Percentiles rank a stretch among this genome's conserved stretches.
phyloP scores from a whole-genome alignment of 2,329 filamentous ascomycete genomes.

The Ophiostoma sp. region DNA sequence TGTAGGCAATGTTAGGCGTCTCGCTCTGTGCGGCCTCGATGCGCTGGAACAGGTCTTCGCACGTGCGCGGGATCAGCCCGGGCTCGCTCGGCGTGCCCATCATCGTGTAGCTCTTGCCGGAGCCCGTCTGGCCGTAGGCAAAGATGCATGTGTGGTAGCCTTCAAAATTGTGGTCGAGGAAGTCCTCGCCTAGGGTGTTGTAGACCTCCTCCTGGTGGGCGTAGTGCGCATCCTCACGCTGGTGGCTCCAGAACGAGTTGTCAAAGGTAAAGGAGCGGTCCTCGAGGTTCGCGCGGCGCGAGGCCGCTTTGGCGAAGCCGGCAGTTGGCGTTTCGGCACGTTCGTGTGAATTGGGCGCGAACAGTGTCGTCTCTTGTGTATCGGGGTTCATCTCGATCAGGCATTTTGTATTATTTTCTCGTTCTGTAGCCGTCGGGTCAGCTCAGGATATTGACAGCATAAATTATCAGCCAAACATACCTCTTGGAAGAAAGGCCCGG shows the following conservation, averaged over 20 bases:
- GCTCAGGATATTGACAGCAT: conserved; percentile 32
- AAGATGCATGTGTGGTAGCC: conserved; percentile 99
- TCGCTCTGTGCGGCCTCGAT: conserved; percentile 68
- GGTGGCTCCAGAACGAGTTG: conserved; percentile 96
- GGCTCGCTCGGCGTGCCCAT: conserved; percentile 97
- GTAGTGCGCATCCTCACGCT: conserved; percentile 72
- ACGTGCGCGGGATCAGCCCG: conserved; percentile 94
- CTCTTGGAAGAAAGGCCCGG: conserved; percentile 70
- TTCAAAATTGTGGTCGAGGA: conserved; percentile 95
- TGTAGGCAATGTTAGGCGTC: conserved; percentile 63
- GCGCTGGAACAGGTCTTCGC: conserved; percentile 92
- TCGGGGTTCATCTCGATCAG: conserved; percentile 86
- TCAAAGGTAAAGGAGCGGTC: conserved; percentile 75
- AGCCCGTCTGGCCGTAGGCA: conserved; percentile 95
- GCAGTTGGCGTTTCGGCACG: conserved; percentile 15
- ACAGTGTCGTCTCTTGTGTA: conserved; percentile 77
- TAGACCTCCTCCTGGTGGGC: conserved; percentile 88
- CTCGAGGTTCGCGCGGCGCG: conserved; percentile 25
- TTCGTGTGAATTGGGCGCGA: conserved; percentile 50
- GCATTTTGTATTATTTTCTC: conserved; percentile 73
- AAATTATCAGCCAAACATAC: conserved; percentile 31
- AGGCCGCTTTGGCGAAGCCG: conserved; percentile 30
- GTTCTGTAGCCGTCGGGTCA: conserved; percentile 52
- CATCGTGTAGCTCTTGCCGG: conserved; percentile 92
- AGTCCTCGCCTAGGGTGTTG: conserved; percentile 76